These are phyloP conservation scores for Scheffersomyces lignicola DNA, from an alignment of 1,139 yeast species.

Conservation along the genomic window DNA sequence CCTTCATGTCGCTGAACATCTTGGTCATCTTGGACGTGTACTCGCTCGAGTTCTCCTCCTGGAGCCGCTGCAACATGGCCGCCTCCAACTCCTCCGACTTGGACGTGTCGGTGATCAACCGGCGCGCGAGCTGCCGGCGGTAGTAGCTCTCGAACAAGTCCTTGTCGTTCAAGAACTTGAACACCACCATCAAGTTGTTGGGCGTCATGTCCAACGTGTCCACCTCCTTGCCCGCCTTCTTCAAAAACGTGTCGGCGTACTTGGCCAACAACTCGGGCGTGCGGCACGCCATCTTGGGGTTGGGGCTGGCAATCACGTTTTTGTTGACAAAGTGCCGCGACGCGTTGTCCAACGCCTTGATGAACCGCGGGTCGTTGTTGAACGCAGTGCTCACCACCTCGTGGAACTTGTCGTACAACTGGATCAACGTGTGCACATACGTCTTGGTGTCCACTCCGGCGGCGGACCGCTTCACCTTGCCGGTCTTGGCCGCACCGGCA, in stretches of 20 bases:
- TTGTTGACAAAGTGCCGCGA: constrained; percentile 82
- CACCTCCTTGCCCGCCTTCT: constrained; percentile 69
- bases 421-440: constrained; percentile 76
- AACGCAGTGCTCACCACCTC: constrained; percentile 70
- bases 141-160: constrained; percentile 95
- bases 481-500: constrained; percentile 17
- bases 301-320: constrained; percentile 76
- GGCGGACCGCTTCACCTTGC: constrained; percentile 12
- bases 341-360: constrained; percentile 86
- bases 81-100: constrained; percentile 87
- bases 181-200: constrained; percentile 82
- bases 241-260: constrained; percentile 82
- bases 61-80: constrained; percentile 78
- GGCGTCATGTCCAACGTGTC: constrained; percentile 74
- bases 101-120: constrained; percentile 83
- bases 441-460: constrained; percentile 65
- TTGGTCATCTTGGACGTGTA: constrained; percentile 92
- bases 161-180: constrained; percentile 88
- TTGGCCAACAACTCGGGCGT: constrained; percentile 92
- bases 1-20: constrained; percentile 93
- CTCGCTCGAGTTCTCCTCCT: constrained; percentile 88
- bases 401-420: constrained; percentile 67
- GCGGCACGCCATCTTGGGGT: constrained; percentile 46
- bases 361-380: constrained; percentile 74
- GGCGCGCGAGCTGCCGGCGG: constrained; percentile 82